Evolutionary conservation across 148 eudicot genomes (phyloP), one percentile per base, ranked within the genome.

Genomic region (Linanthus parryae): DNA sequence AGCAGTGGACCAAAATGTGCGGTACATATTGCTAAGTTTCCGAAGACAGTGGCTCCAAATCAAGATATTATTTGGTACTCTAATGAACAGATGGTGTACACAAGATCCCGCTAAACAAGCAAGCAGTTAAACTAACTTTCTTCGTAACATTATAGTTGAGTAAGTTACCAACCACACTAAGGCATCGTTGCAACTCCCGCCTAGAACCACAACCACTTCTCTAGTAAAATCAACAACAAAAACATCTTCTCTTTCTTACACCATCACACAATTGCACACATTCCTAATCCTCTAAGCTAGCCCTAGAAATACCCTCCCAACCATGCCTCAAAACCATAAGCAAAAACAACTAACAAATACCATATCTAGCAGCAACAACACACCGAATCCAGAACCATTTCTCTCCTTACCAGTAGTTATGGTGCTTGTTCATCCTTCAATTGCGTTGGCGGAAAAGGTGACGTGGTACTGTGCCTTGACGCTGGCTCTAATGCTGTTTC

Each of bases 401-500:
- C 8, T 7, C n/a, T 30, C 7, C 28, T n/a, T 11, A 2, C 2
- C 6, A 7, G 1, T 9, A 34, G 38, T 11, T 15, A 69, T 69
- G 74, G 47, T 20, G 4, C 52, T 37, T 8, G 62, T 67, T 24
- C 55, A 56, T n/a, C 54, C 71, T 3, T 54, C 61, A 7, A 55
- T 61, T 0, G 49, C 59, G 43, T 16, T 80, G 58, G 82, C 81
- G 2, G 81, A 75, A 56, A 74, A 63, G 19, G 39, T 83, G 1
- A 67, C 77, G 1, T 77, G 86, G 80, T 66, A 72, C 56, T 55
- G 74, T 5, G 67, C 81, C 14, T 36, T 77, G 67, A 42, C 78
- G 34, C 27, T 87, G 68, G 79, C 73, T 0, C 8, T 83, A 17
- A 69, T 83, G 73, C 61, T 87, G 40, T 77, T 71, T 14, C 26